Evolutionary conservation across 352 stramenopile species (phyloP).

Genomic region (Phytopythium oedochilum): DNA sequence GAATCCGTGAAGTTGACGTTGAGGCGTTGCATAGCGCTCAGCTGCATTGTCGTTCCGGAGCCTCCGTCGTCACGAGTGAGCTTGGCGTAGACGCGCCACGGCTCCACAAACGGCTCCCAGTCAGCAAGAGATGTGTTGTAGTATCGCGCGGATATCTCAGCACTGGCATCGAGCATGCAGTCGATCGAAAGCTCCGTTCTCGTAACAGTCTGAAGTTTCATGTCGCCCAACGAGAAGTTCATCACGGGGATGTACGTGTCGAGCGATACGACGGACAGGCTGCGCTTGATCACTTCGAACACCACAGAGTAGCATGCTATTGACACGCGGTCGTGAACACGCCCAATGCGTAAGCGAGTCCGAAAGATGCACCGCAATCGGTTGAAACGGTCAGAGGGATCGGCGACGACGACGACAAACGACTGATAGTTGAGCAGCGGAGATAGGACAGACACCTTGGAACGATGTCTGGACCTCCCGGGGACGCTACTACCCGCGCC

Average conservation of each 20-base stretch:
- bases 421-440: conserved; percentile 73
- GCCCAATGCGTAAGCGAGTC: conserved; percentile 57
- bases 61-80: conserved; percentile 47
- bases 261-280: conserved; percentile 79
- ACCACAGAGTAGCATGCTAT: conserved; percentile 74
- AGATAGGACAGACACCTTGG: conserved; percentile 41
- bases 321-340: conserved; percentile 67
- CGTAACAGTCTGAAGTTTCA: conserved; percentile 71
- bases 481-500: conserved; percentile 19
- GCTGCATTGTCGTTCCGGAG: conserved; percentile 56
- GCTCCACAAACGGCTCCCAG: conserved; percentile 86
- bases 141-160: conserved; percentile 81
- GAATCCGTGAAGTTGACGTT: conserved; percentile 88
- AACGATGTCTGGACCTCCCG: conserved; percentile 20
- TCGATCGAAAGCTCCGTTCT: conserved; percentile 66
- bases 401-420: conserved; percentile 52
- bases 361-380: conserved; percentile 53
- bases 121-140: conserved; percentile 87
- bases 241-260: conserved; percentile 90
- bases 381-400: conserved; percentile 32
- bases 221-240: conserved; percentile 83
- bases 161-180: conserved; percentile 61
- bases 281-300: conserved; percentile 88
- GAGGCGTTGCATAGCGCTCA: conserved; percentile 80
- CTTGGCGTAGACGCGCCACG: conserved; percentile 74